Evolutionary conservation across 1,284 basidiomycete species (phyloP).

Genomic region (Ustilago sp.): DNA sequence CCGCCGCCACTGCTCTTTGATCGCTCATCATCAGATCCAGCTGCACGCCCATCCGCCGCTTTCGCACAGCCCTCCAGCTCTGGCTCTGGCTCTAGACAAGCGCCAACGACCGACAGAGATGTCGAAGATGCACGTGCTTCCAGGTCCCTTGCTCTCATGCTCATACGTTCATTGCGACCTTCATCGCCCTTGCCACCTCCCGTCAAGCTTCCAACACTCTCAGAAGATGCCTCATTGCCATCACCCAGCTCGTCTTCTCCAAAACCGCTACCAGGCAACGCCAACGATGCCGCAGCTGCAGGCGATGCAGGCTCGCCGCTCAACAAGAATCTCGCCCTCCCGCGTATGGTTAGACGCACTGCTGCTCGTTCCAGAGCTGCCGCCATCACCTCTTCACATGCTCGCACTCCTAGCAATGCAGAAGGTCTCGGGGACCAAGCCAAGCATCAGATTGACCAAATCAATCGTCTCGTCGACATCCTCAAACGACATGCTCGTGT

Average conservation of each 20-base stretch:
- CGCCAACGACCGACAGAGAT: slow-evolving; percentile 18
- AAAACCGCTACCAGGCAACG: background rate
- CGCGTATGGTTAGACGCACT: slow-evolving; percentile 35
- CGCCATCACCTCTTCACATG: slow-evolving; percentile 43
- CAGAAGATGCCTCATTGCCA: slow-evolving; percentile 15
- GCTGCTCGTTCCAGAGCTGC: slow-evolving; percentile 50
- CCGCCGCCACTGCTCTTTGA: slow-evolving; percentile 27
- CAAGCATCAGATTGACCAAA: slow-evolving; percentile 47
- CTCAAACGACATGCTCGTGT: slow-evolving; percentile 82
- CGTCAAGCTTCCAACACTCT: slow-evolving; percentile 27
- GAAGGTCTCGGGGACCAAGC: slow-evolving; percentile 52
- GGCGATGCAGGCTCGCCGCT: slow-evolving; percentile 34
- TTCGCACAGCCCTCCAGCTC: slow-evolving; percentile 4
- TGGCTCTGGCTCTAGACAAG: slow-evolving; percentile 3
- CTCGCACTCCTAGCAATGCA: slow-evolving; percentile 55
- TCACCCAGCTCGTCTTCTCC: slow-evolving; percentile 18
- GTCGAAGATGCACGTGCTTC: slow-evolving; percentile 45
- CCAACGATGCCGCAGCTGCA: slow-evolving; percentile 5
- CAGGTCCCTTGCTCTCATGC: slow-evolving; percentile 35
- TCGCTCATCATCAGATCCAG: slow-evolving; percentile 9
- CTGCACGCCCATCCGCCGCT: background rate
- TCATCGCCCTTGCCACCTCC: slow-evolving; percentile 36
- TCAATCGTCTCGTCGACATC: slow-evolving; percentile 78
- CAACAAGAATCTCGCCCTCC: slow-evolving; percentile 24
- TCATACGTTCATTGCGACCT: slow-evolving; percentile 44